Evolutionary conservation across 768 basidiomycete species (phyloP), one percentile per base, ranked within the genome.

Genomic region (Russula abietina): DNA sequence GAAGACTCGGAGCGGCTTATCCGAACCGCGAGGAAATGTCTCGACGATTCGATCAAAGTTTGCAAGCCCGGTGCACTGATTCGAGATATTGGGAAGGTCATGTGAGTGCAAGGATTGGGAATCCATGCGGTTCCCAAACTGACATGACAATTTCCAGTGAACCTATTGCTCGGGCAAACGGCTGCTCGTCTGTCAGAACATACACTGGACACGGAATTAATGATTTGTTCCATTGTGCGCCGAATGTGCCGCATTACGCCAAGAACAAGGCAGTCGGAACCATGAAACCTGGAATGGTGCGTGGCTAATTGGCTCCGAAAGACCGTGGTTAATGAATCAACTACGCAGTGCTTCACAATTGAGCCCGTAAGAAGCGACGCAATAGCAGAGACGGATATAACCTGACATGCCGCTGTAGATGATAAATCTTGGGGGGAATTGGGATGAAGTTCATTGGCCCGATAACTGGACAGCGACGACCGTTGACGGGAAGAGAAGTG

Each of bases 391-490:
- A 51, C 30, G 57, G 33, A 45, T 22, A 22, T 38, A 55, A 46
- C 17, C 60, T 67, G 65, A 65, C 41, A 64, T 62, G 61, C 41
- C 16, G 59, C 69, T 70, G 56, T 73, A 96, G 83, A 98, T 98
- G 95, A 86, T 97, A 67, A 98, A 98, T 73, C 73, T 92, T 22
- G 95, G 95, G 6, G 79, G 80, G 56, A 84, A 79, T 65, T 89
- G 88, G 85, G 83, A 83, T 33, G 83, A 84, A 59, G 79, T 86
- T 24, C 91, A 93, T 71, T 93, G 94, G 94, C 88, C 88, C 36
- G 93, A 96, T 73, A 87, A 93, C 71, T 98, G 96, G 96, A 98
- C 96, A 3, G 93, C 95, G 1, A 92, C 89, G 24, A 99, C 97
- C 5, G 74, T 81, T 14, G 96, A 98, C 74, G 96, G 94, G 26